These are phyloP conservation scores for Hydrangea macrophylla DNA, from an alignment of 148 eudicot genomes.

Conservation along the genomic window DNA sequence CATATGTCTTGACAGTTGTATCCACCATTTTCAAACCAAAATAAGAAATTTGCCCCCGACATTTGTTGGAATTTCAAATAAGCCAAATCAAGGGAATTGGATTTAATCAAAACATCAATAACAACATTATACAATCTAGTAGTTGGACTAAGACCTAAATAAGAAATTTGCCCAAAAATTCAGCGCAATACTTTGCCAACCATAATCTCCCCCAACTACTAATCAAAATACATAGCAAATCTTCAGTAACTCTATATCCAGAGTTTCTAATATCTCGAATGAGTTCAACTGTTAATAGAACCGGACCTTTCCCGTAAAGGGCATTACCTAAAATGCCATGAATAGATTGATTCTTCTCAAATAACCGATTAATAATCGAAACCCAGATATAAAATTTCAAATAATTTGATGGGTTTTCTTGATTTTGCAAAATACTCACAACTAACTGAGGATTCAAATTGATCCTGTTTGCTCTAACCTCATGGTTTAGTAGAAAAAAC, in stretches of 20 bases:
- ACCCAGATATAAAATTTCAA: no score
- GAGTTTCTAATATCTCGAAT: constrained; percentile 31
- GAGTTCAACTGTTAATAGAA: constrained; percentile 36
- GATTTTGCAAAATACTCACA: no score
- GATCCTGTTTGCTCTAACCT: constrained; percentile 42
- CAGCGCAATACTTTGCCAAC: constrained; percentile 46
- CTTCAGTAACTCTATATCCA: constrained; percentile 39
- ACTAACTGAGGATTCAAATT: constrained; percentile 24
- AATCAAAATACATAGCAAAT: constrained; percentile 40
- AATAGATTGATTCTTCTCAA: constrained; percentile 28
- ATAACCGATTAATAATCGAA: constrained; percentile 23
- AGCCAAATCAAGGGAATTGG: constrained; percentile 45
- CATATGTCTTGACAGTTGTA: no score
- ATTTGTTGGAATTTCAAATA: constrained; percentile 52
- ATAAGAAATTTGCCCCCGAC: constrained; percentile 36
- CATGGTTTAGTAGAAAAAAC: constrained; percentile 47
- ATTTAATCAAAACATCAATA: no score
- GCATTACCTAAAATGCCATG: constrained; percentile 27
- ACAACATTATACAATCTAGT: no score
- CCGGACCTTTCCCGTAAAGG: constrained; percentile 39
- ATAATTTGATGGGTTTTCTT: no score
- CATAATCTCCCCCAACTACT: constrained; percentile 59
- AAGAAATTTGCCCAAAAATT: constrained; percentile 43
- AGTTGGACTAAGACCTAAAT: constrained; percentile 36
- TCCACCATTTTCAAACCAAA: no score